These are phyloP conservation scores for Kodamaea leandrae DNA, from an alignment of 805 yeast genomes.

Conservation along the genomic window DNA sequence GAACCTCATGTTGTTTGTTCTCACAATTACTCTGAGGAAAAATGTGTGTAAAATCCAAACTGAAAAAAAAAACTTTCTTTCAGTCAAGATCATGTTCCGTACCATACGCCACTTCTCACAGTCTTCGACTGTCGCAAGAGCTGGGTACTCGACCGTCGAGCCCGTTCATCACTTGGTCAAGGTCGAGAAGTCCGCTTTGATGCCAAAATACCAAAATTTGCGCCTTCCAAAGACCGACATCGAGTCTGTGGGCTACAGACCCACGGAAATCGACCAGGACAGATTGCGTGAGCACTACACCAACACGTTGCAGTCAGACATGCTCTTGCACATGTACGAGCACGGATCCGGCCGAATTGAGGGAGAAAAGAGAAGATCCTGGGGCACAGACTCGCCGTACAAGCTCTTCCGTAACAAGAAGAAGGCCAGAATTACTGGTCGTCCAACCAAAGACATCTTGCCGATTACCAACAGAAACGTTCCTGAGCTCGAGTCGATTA, in stretches of 20 bases:
- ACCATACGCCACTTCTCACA: slow-evolving; percentile 32
- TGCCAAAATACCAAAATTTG: slow-evolving; percentile 70
- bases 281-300: slow-evolving; percentile 74
- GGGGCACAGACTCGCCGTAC: slow-evolving; percentile 89
- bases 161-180: slow-evolving; percentile 91
- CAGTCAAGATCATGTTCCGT: slow-evolving; percentile 15
- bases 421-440: slow-evolving; percentile 72
- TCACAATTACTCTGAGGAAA: neutral
- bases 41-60: slow-evolving; percentile 10
- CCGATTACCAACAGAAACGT: slow-evolving; percentile 67
- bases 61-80: slow-evolving; percentile 7
- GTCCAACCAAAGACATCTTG: slow-evolving; percentile 70
- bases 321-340: slow-evolving; percentile 71
- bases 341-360: slow-evolving; percentile 54
- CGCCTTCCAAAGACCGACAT: slow-evolving; percentile 70
- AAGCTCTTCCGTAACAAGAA: slow-evolving; percentile 77
- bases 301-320: slow-evolving; percentile 71
- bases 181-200: slow-evolving; percentile 68
- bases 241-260: slow-evolving; percentile 74
- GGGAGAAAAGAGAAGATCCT: slow-evolving; percentile 74
- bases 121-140: slow-evolving; percentile 43
- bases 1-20: slow-evolving; percentile 1
- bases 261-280: slow-evolving; percentile 73
- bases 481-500: slow-evolving; percentile 67
- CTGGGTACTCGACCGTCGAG: slow-evolving; percentile 64